phyloP scores from a whole-genome alignment of 1,284 basidiomycete species.

The Sphagnurus paluster region DNA sequence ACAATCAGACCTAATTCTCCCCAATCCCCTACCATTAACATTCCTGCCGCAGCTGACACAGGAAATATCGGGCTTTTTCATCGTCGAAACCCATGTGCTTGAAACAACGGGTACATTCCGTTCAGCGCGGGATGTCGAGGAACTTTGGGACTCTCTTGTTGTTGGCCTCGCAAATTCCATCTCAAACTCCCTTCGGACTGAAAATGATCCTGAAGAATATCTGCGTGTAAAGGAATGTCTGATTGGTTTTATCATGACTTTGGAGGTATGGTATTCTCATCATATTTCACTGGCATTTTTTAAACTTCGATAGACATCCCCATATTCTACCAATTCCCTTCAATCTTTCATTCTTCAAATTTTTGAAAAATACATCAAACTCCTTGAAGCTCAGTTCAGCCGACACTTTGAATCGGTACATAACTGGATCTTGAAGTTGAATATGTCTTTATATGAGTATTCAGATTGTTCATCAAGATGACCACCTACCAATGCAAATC shows the following conservation, averaged over 20 bases:
- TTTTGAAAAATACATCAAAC: conserved; percentile 87
- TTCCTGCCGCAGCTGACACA: conserved; percentile 72
- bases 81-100: conserved; percentile 93
- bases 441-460: background rate
- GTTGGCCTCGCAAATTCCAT: conserved; percentile 78
- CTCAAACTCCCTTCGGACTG: conserved; percentile 70
- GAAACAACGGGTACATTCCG: conserved; percentile 86
- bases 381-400: conserved; percentile 85
- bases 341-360: conserved; percentile 85
- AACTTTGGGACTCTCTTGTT: conserved; percentile 93
- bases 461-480: conserved; percentile 87
- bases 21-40: conserved; percentile 59
- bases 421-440: conserved; percentile 1
- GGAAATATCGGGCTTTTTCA: conserved; percentile 98
- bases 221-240: conserved; percentile 85
- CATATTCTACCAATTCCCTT: conserved; percentile 82
- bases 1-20: conserved; percentile 95
- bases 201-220: conserved; percentile 83
- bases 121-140: conserved; percentile 88
- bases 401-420: conserved; percentile 79
- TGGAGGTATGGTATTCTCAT: conserved; percentile 65
- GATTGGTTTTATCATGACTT: conserved; percentile 87
- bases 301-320: conserved; percentile 78
- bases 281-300: conserved; percentile 8
- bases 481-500: conserved; percentile 90